These are phyloP conservation scores for Oxytropis ochrocephala DNA, from an alignment of 306 rosid genomes.

Conservation along the genomic window DNA sequence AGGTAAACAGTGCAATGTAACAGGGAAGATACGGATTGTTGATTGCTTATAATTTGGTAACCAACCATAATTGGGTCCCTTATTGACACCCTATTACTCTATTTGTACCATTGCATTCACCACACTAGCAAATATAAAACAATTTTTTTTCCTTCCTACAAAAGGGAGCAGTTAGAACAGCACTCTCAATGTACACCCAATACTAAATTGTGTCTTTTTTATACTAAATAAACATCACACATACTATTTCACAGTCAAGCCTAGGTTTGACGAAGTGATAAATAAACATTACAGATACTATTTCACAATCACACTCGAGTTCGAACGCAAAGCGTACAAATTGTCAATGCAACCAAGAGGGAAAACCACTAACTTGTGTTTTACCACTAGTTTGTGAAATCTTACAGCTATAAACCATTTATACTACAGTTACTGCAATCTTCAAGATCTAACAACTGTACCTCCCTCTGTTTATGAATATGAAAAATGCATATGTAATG, in stretches of 20 bases:
- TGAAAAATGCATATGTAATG: neutral
- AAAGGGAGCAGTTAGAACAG: too few relatives aligned
- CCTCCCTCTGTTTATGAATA: neutral
- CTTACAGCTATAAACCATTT: neutral
- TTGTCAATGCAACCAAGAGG: too few relatives aligned
- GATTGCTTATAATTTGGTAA: constrained; percentile 6
- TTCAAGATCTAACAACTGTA: constrained; percentile 34
- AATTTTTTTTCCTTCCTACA: neutral
- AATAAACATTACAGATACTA: too few relatives aligned
- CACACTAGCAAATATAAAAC: constrained; percentile 10
- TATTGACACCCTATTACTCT: constrained; percentile 10
- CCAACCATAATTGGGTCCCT: neutral
- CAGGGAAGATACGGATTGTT: neutral
- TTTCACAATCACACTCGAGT: too few relatives aligned
- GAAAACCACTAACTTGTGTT: too few relatives aligned
- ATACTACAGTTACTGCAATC: constrained; percentile 7
- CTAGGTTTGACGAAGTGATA: too few relatives aligned
- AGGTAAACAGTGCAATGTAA: constrained; percentile 13
- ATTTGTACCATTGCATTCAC: constrained; percentile 6
- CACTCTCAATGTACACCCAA: too few relatives aligned
- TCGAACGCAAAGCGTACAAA: too few relatives aligned
- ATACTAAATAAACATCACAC: too few relatives aligned
- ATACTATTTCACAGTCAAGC: too few relatives aligned
- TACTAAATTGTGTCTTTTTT: too few relatives aligned
- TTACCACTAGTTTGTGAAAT: too few relatives aligned